phyloP scores from a whole-genome alignment of 2,329 filamentous ascomycete genomes.

The Paracamarosporium sp. region DNA sequence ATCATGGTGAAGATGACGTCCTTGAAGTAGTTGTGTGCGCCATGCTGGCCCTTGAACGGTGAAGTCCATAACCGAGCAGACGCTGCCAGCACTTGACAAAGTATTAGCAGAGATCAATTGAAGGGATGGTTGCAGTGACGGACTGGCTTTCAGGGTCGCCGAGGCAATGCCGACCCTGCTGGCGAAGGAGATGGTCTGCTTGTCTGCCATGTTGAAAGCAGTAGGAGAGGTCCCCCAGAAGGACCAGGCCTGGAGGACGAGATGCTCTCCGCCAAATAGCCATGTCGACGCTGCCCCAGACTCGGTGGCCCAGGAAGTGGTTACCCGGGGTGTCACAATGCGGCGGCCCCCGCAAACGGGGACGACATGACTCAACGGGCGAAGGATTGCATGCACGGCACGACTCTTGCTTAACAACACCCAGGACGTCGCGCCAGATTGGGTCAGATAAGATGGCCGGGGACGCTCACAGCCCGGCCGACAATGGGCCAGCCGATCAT shows the following conservation, averaged over 20 bases:
- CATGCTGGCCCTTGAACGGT: conserved; percentile 46
- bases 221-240: not conserved
- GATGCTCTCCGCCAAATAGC: too few species aligned
- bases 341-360: not conserved
- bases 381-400: conserved; percentile 2
- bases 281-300: not conserved
- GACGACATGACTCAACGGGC: not conserved
- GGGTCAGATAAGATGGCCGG: conserved; percentile 17
- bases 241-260: not conserved
- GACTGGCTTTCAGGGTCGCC: conserved; percentile 37
- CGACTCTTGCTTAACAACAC: conserved; percentile 6
- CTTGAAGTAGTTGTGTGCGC: conserved; percentile 45
- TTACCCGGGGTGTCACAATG: not conserved
- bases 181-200: conserved; percentile 18
- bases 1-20: conserved; percentile 41
- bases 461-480: conserved; percentile 18
- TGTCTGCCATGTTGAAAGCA: conserved; percentile 29
- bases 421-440: not conserved
- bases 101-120: conserved; percentile 1
- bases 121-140: conserved; percentile 10
- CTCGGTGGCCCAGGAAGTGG: not conserved
- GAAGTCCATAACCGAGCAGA: conserved; percentile 40
- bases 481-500: conserved; percentile 6
- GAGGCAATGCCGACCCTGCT: conserved; percentile 44
- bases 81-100: conserved; percentile 37